These are phyloP conservation scores for Blattamonas nauphoetae DNA, from an alignment of 78 protist genomes.

Conservation along the genomic window DNA sequence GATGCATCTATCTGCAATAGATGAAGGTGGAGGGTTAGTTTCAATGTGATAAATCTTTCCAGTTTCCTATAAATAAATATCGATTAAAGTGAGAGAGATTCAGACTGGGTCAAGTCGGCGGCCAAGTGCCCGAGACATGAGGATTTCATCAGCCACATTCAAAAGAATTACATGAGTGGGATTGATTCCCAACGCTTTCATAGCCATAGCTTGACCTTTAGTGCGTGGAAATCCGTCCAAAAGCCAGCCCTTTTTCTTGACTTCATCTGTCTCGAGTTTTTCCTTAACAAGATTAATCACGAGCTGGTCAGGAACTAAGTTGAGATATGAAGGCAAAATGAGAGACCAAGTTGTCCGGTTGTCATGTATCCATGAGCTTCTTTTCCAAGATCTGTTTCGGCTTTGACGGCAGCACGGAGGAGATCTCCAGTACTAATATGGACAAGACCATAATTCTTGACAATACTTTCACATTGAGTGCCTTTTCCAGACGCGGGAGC, in stretches of 20 bases:
- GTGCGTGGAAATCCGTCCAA: slow-evolving; percentile 34
- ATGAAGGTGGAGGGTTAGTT: slow-evolving; percentile 12
- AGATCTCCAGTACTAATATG: slow-evolving; percentile 17
- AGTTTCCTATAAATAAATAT: neutral
- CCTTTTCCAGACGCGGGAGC: slow-evolving; percentile 34
- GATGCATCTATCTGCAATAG: neutral
- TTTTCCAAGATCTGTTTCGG: neutral
- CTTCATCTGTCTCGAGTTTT: neutral
- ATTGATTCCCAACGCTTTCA: neutral
- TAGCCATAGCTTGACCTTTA: neutral
- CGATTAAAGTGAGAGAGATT: neutral
- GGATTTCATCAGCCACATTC: neutral
- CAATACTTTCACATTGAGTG: neutral
- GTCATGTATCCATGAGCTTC: neutral
- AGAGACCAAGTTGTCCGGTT: neutral
- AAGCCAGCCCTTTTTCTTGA: neutral
- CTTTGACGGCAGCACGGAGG: neutral
- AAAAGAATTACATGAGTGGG: neutral
- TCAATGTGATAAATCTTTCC: slow-evolving; percentile 20
- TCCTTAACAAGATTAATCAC: neutral
- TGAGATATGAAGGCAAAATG: neutral
- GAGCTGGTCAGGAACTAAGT: slow-evolving; percentile 20
- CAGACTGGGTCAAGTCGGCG: slow-evolving; percentile 19
- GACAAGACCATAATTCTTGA: neutral
- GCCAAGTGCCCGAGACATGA: neutral